Conservation (phyloP, 164 flowering plant species). For the Brasenia schreberi region DNA sequence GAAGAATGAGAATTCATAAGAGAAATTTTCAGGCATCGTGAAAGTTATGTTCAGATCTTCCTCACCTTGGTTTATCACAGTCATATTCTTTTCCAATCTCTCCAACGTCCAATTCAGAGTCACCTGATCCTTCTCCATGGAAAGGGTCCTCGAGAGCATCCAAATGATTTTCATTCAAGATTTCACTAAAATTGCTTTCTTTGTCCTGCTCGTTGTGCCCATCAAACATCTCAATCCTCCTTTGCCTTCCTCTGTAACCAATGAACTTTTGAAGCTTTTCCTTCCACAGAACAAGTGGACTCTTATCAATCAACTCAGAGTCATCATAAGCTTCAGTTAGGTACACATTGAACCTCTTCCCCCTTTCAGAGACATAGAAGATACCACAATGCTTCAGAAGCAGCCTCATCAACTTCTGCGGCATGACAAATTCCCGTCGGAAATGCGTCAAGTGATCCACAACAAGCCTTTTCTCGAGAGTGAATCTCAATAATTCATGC, state of each 20-base stretch:
- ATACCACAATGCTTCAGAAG: constrained; percentile 83
- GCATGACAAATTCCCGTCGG: constrained; percentile 68
- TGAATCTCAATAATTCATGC: constrained; percentile 90
- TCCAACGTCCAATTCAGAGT: constrained; percentile 43
- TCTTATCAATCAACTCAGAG: constrained; percentile 64
- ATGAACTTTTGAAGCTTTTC: constrained; percentile 50
- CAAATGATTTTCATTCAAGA: constrained; percentile 28
- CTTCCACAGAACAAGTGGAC: constrained; percentile 77
- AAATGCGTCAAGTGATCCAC: constrained; percentile 88
- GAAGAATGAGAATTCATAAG: too few relatives aligned
- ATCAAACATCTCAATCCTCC: constrained; percentile 19
- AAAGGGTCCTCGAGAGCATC: constrained; percentile 16
- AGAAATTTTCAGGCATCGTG: neutral
- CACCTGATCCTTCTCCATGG: constrained; percentile 5
- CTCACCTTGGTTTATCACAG: constrained; percentile 10
- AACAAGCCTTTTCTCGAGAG: constrained; percentile 67
- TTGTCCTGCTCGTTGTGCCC: neutral
- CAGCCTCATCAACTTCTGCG: constrained; percentile 86
- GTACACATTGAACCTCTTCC: constrained; percentile 76
- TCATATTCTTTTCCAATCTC: constrained; percentile 32
- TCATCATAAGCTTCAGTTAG: constrained; percentile 82
- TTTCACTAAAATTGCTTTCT: constrained; percentile 24
- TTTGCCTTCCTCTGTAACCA: constrained; percentile 62
- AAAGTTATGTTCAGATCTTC: too few relatives aligned
- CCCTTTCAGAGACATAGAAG: constrained; percentile 92